A percentile compares a stretch with the other conserved stretches of the same genome.
phyloP scores from a whole-genome alignment of 2,329 filamentous ascomycete species.

The Westerdykella ornata region DNA sequence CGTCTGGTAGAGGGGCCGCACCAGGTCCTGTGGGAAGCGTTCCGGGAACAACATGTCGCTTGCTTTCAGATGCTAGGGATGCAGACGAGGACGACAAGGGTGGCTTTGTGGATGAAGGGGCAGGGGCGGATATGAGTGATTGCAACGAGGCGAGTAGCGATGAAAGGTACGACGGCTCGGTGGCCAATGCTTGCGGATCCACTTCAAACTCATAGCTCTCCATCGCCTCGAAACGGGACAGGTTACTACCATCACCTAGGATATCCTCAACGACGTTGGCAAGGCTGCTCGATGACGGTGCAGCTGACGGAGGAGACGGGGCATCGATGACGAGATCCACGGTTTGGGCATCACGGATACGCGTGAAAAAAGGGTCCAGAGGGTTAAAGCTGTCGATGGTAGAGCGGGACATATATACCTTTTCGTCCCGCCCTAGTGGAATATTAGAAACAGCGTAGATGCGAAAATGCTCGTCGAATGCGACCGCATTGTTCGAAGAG shows the following conservation, averaged over 20 bases:
- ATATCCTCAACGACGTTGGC: constrained; percentile 20
- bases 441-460: constrained; percentile 77
- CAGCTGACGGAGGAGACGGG: constrained; percentile 19
- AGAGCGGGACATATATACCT: constrained; percentile 70
- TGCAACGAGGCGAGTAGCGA: constrained; percentile 34
- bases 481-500: constrained; percentile 33
- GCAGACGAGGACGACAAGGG: constrained; percentile 5
- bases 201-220: constrained; percentile 11
- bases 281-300: constrained; percentile 11
- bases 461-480: constrained; percentile 50
- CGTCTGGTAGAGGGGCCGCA: constrained; percentile 63
- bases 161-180: constrained; percentile 27
- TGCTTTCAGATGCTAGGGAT: constrained; percentile 8
- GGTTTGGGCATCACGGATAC: constrained; percentile 64
- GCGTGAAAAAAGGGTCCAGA: constrained; percentile 76
- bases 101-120: constrained; percentile 8
- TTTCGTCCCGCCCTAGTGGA: constrained; percentile 78
- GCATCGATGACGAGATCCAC: constrained; percentile 67
- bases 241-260: constrained; percentile 18
- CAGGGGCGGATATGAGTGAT: constrained; percentile 26
- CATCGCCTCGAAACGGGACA: constrained; percentile 14
- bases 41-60: constrained; percentile 38
- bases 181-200: constrained; percentile 18
- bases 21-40: constrained; percentile 55
- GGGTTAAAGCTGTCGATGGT: constrained; percentile 62